Conservation (phyloP, 2,329 filamentous ascomycete genomes). For the Leptographium radiaticola region DNA sequence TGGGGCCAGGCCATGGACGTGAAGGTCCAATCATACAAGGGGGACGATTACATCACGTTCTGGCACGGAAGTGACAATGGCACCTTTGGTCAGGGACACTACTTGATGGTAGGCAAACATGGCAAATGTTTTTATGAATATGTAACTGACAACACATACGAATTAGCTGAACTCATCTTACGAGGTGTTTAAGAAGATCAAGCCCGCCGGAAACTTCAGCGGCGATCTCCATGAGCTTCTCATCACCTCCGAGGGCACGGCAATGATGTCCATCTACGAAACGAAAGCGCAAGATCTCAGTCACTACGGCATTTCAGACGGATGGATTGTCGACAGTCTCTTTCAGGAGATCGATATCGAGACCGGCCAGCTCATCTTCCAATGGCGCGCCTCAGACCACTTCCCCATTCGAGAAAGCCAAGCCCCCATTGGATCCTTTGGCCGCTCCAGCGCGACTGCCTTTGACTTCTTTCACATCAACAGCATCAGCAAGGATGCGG, state of each 20-base stretch:
- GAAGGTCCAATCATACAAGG: slow-evolving; percentile 26
- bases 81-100: slow-evolving; percentile 11
- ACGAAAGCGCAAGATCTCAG: slow-evolving; percentile 31
- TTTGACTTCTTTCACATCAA: slow-evolving; percentile 48
- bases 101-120: slow-evolving; percentile 27
- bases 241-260: slow-evolving; percentile 37
- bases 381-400: slow-evolving; percentile 29
- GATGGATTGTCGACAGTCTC: slow-evolving; percentile 19
- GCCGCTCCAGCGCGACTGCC: slow-evolving; percentile 17
- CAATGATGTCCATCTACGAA: slow-evolving; percentile 39
- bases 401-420: slow-evolving; percentile 13
- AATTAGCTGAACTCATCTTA: slow-evolving; percentile 38
- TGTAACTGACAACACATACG: background rate
- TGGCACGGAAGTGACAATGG: slow-evolving; percentile 30
- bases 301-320: slow-evolving; percentile 23
- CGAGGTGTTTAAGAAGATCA: slow-evolving; percentile 38
- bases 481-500: slow-evolving; percentile 35
- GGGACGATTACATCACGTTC: slow-evolving; percentile 35
- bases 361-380: slow-evolving; percentile 33
- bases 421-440: slow-evolving; percentile 8
- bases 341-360: slow-evolving; percentile 36
- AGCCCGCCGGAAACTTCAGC: slow-evolving; percentile 34
- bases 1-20: slow-evolving; percentile 17
- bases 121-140: background rate
- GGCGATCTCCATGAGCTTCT: slow-evolving; percentile 44